Evolutionary conservation across 2,329 filamentous ascomycete genomes (phyloP), one percentile per base, ranked within the genome.

Genomic region (Fusarium sororula): DNA sequence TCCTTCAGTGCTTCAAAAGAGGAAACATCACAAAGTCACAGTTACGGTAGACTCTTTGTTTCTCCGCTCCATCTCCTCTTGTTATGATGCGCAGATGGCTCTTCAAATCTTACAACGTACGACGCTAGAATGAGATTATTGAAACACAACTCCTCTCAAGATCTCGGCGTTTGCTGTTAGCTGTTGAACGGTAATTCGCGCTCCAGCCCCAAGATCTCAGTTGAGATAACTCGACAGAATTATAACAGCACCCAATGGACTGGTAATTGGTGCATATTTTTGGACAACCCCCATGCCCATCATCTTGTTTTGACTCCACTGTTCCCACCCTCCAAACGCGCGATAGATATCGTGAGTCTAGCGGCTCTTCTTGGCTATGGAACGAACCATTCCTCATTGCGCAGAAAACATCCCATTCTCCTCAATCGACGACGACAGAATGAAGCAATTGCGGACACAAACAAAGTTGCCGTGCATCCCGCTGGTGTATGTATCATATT

Each of bases 231-330:
- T 35, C 32, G 47, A 62, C 47, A 63, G 35, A 63, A 65, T 44
- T 17, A 45, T 32, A 35, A 24, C 24, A 20, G 13, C 47, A 28
- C 14, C 26, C 14, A 28, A 47, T 18, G 6, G 22, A n/a, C 37
- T 30, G 39, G 44, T 41, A 20, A 51, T 14, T 47, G 47, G 32
- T 42, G 51, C n/a, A 58, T 38, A 35, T 55, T 65, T 71, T 39
- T 69, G 51, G 56, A 60, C 35, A 56, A 54, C 55, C 54, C 68
- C 60, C 68, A 71, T 72, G 44, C 47, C 45, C 57, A 63, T 73
- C 70, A 73, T 66, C 70, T 74, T 73, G 70, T 70, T 62, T 67
- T 60, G 54, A 61, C 66, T 73, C 71, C 71, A 73, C 71, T 14
- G 50, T 73, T 57, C n/a, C 71, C 71, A 73, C 71, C 63, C 55